Base-by-base conservation (phyloP, 805 yeast species). In the Kodamaea neixiangensis region DNA sequence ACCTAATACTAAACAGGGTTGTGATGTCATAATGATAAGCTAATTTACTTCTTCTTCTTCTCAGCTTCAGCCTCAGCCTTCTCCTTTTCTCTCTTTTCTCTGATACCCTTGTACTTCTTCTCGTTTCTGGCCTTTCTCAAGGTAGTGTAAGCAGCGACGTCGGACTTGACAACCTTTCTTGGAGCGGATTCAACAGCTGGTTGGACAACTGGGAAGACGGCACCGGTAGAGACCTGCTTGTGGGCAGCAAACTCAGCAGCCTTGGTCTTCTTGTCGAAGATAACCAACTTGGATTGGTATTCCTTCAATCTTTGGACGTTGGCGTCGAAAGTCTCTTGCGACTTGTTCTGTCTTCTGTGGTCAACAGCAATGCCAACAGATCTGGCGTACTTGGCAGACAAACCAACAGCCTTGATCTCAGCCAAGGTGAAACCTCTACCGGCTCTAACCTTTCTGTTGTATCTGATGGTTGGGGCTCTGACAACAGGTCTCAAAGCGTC, bases 51-150 rank as follows among this genome's bases (percentile, higher is more conserved):
- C 92, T 92, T 92, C 71, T 73, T 70, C 93, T 92, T 92, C 72
- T 91, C 97, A 81, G 96, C 96, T 83, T 92, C 99, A 77, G 97
- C 98, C 82, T 90, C 98, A 76, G 97, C 97, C 83, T 83, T 84
- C 66, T 92, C 97, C 74, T 76, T 85, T 71, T 96, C 96, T 82
- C 97, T 88, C 96, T 93, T 94, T 75, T 86, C 98, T 81, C 96
- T 91, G 81, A 83, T 81, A 84, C 99, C 99, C 76, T 77, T 82
- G 87, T 82, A 87, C 79, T 83, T 90, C 85, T 93, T 90, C 69
- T 88, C 89, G 66, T 96, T 86, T 84, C 94, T 89, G 62, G 98
- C 98, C 70, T 81, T 78, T 81, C 98, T 89, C 76, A 94, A 88
- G 69, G 97, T 91, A 78, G 86, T 83, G 96, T 70, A 93, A 73